Evolutionary conservation across 257 asterid genomes (phyloP), one percentile per base, ranked within the genome.

Genomic region (Verbena officinalis): DNA sequence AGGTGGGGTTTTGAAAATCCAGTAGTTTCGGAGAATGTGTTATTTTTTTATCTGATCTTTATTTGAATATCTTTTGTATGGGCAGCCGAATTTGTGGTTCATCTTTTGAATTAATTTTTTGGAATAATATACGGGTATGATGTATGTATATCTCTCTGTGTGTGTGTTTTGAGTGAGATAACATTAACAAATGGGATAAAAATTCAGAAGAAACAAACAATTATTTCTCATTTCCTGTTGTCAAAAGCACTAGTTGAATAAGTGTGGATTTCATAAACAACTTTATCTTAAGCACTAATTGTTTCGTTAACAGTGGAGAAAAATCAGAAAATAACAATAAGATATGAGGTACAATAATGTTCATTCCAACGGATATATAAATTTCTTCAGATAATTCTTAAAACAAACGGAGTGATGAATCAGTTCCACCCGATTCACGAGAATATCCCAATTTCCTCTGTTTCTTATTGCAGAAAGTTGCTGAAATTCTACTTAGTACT

Each of bases 1-100:
- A 14, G 27, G 61, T 40, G 54, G 70, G 52, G 13, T 12, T 55
- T 42, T 33, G 36, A 38, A 43, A n/a, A 62, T 55, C 20, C 60
- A 15, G 40, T 13, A 15, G 44, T 64, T 0, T 55, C 1, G 21
- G 9, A 55, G 31, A 19, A 48, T 3, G 3, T 9, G 15, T 27
- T 19, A 2, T 16, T 39, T 45, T 9, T 44, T 15, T 17, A 8
- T 16, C 20, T 9, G 21, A 45, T 54, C 24, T 65, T 39, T 42
- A 27, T 20, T 11, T 42, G 16, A 23, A 13, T 27, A 20, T n/a
- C 58, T 21, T 31, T 52, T 31, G 9, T 16, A 6, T 38, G 48
- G 54, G 27, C 2, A 13, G 43, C 10, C 50, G 55, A 17, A 55
- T 48, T 22, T 71, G 40, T 45, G 27, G 14, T 2, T 27, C 40